Evolutionary conservation across 2,329 filamentous ascomycete species (phyloP).

Genomic region (Purpureocillium lavendulum): DNA sequence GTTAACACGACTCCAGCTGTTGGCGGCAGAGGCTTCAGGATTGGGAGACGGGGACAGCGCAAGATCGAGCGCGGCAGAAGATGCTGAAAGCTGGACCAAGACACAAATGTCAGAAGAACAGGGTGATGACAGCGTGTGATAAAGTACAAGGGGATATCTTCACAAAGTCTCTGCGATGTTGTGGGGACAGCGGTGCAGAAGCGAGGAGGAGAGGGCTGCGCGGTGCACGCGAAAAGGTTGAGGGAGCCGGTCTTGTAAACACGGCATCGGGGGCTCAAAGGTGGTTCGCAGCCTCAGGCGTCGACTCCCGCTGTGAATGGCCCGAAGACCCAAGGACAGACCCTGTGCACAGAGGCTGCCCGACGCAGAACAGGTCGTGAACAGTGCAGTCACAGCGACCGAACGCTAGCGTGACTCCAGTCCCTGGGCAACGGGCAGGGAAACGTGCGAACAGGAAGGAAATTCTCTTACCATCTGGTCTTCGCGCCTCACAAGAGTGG

Average conservation of each 20-base stretch:
- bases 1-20: constrained; percentile 52
- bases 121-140: constrained; percentile 11
- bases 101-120: constrained; percentile 22
- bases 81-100: constrained; percentile 61
- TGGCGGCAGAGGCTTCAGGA: constrained; percentile 39
- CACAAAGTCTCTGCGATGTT: constrained; percentile 2
- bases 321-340: too few relatives aligned
- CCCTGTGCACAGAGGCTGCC: too few relatives aligned
- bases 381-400: too few relatives aligned
- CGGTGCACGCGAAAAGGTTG: not conserved
- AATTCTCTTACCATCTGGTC: constrained; percentile 41
- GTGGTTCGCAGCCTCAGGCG: too few relatives aligned
- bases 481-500: constrained; percentile 66
- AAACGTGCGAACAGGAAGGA: not conserved
- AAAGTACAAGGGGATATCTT: constrained; percentile 5
- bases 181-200: too few relatives aligned
- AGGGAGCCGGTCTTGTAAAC: not conserved
- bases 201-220: not conserved
- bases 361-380: too few relatives aligned
- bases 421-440: too few relatives aligned
- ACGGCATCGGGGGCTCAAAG: too few relatives aligned
- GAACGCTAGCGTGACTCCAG: too few relatives aligned
- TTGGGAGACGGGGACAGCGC: constrained; percentile 61
- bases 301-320: too few relatives aligned
- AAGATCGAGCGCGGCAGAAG: constrained; percentile 73